Evolutionary conservation across 2,329 filamentous ascomycete species (phyloP).

Genomic region (Cladosporium austrohemisphaericum): DNA sequence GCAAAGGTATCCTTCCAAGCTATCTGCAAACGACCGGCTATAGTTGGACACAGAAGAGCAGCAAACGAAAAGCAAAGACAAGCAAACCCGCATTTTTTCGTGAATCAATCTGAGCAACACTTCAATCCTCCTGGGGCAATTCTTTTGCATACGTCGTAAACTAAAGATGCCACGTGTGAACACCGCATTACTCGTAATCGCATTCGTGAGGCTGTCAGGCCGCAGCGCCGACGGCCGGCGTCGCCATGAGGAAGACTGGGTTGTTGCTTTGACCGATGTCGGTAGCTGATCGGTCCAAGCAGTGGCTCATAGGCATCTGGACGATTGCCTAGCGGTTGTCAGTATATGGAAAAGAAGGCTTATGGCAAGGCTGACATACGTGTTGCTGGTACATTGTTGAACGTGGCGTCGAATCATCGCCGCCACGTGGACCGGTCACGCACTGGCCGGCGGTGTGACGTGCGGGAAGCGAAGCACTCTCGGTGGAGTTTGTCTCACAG

Average conservation of each 20-base stretch:
- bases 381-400: conserved; percentile 3
- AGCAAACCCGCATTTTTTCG: neutral
- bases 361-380: neutral
- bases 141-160: neutral
- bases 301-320: neutral
- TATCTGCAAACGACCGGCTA: neutral
- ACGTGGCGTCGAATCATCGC: conserved; percentile 1
- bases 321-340: neutral
- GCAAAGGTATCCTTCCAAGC: neutral
- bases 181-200: conserved; percentile 14
- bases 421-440: conserved; percentile 15
- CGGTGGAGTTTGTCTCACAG: conserved; percentile 16
- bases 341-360: neutral
- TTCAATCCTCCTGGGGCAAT: conserved; percentile 2
- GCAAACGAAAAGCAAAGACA: neutral
- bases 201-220: conserved; percentile 11
- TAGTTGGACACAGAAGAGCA: conserved; percentile 1
- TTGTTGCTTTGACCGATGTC: conserved; percentile 2
- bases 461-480: conserved; percentile 2
- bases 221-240: conserved; percentile 10
- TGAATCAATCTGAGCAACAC: conserved; percentile 13
- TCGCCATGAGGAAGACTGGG: neutral
- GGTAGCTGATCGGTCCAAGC: neutral
- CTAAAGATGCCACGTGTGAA: conserved; percentile 6
- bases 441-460: conserved; percentile 13